Base-by-base conservation (phyloP, 345 rosid genomes). In the Bruguiera parviflora region DNA sequence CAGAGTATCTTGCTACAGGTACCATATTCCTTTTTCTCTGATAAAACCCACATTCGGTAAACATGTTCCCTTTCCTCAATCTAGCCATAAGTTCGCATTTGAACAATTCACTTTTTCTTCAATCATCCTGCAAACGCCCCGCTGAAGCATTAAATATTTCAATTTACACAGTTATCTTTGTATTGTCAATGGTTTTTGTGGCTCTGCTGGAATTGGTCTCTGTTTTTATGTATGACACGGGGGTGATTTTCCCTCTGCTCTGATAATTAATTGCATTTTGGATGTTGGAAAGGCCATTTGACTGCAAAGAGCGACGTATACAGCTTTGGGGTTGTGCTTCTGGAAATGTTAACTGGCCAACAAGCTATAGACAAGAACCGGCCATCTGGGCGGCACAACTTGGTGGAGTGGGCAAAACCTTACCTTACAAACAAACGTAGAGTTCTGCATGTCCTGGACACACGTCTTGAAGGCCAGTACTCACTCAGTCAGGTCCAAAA, bases 351-450 rank as follows among this genome's bases (percentile, higher is more conserved):
- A 60, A 87, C 94, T 16, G 99, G 99, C 53, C 84, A 84, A 43
- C 86, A 93, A 84, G 97, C 86, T 24, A 80, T 95, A 7, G 98
- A 95, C 81, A 90, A 84, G 85, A 95, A 90, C 70, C 85, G 98
- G 72, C 98, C 99, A 6, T 47, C 81, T 3, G 91, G 96, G 52
- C 96, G 90, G 63, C 98, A 90, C 69, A 92, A 80, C 70, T 87
- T 95, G 6, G 98, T 95, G 52, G 94, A 89, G 31, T 92, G 97
- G 99, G 97, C 97, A 20, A 92, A 70, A 75, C 99, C 99, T 1
- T 89, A 81, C 78, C 86, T 95, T 25, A 83, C 87, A 53, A 92
- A 84, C 81, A 92, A 84, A 74, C 86, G 91, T 47, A 95, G 84
- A 78, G 33, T 89, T 22, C 85, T 87, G 61, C 83, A 78, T 1